Base-by-base conservation (phyloP, 2,329 filamentous ascomycete species). In the Cadophora luteo-olivacea region DNA sequence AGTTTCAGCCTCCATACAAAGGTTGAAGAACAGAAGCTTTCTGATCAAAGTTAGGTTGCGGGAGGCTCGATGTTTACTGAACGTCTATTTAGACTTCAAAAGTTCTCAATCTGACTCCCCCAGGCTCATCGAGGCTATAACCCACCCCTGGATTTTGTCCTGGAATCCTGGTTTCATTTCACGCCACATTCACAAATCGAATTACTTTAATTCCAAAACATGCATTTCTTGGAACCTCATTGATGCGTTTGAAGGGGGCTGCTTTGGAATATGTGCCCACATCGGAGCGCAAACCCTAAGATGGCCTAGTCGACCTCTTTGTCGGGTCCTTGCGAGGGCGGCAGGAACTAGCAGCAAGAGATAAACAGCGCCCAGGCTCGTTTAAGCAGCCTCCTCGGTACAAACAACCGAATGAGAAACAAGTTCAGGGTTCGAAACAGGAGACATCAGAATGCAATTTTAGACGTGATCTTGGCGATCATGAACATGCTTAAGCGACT, bases 341-440 rank as follows among this genome's bases (percentile, higher is more conserved):
- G 36, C 36, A 14, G 29, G 29, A 29, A 29, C 29, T 29, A 29
- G 41, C 24, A 33, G 60, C 60, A 49, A 32, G 24, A 51, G 41
- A 62, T 62, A 62, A 16, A 62, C 32, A 36, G 25, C 25, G 60
- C 60, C 41, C 25, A 62, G 60, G 60, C 60, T 32, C 60, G 60
- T 24, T 51, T 62, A 48, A 11, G 60, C 45, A 48, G 60, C 60
- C 24, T 4, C 14, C 45, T 49, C 60, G 60, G 60, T 62, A 11
- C 41, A 33, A 36, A 25, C 41, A 49, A 32, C 60, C 60, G 41
- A 62, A 62, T 29, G 41, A 4, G 60, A 62, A 48, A n/a, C 41
- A 62, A 51, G 45, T 49, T 62, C 29, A 29, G 45, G 41, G 25
- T 33, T n/a, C 45, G 45, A 49, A 49, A 62, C 60, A 62, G 60